phyloP scores from a whole-genome alignment of 805 yeast species.

The Wickerhamiella hasegawae region DNA sequence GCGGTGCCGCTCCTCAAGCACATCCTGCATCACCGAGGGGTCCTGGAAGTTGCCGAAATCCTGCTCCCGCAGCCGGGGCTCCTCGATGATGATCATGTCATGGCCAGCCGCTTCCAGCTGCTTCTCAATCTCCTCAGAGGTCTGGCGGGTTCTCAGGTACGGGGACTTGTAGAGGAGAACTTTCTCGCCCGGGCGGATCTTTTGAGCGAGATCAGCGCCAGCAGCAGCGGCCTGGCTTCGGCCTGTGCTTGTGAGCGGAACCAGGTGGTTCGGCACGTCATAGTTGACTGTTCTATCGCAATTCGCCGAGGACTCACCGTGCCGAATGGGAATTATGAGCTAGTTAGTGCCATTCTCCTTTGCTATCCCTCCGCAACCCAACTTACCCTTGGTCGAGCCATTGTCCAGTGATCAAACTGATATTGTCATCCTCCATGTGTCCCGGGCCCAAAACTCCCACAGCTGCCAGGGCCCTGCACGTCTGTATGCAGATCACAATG shows the following conservation, averaged over 20 bases:
- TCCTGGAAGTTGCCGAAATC: constrained; percentile 67
- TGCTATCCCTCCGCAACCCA: background rate
- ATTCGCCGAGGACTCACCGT: constrained; percentile 88
- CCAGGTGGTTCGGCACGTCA: constrained; percentile 63
- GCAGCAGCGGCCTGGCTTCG: constrained; percentile 29
- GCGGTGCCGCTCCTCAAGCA: constrained; percentile 71
- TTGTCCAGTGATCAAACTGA: no score
- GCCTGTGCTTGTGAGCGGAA: constrained; percentile 58
- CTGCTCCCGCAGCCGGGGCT: constrained; percentile 85
- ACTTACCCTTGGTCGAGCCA: constrained; percentile 31
- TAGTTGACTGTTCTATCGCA: constrained; percentile 69
- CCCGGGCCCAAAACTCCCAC: no score
- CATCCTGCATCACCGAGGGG: constrained; percentile 52
- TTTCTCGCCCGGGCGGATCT: constrained; percentile 34
- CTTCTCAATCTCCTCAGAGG: constrained; percentile 55
- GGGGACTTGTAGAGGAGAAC: constrained; percentile 77
- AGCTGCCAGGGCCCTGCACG: no score
- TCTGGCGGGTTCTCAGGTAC: constrained; percentile 68
- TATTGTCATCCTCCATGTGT: no score
- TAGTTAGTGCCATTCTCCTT: constrained; percentile 11
- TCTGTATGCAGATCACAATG: no score
- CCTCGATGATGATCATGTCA: constrained; percentile 53
- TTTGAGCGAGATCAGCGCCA: constrained; percentile 20
- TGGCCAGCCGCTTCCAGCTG: constrained; percentile 27
- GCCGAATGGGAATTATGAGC: constrained; percentile 69